These are phyloP conservation scores for Talaromyces verruculosus DNA, from an alignment of 2,329 filamentous ascomycete species.

Conservation along the genomic window DNA sequence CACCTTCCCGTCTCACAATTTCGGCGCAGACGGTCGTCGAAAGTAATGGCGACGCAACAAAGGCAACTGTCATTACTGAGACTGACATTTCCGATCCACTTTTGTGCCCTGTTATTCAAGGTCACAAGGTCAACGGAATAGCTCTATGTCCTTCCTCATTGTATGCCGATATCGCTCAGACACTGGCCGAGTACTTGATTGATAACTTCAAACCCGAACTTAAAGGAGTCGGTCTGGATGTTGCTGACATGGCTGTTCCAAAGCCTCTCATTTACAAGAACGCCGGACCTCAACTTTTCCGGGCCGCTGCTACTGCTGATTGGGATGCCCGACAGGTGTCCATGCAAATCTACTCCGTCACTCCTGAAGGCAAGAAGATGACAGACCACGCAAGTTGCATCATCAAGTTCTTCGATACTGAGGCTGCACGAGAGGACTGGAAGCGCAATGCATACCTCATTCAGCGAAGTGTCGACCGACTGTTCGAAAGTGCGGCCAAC, in stretches of 20 bases:
- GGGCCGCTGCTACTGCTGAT: conserved; percentile 37
- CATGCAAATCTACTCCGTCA: conserved; percentile 40
- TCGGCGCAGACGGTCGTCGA: conserved; percentile 24
- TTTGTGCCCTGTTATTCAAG: conserved; percentile 37
- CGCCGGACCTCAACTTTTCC: conserved; percentile 39
- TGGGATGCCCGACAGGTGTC: conserved; percentile 35
- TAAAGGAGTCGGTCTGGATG: conserved; percentile 33
- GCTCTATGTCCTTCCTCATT: conserved; percentile 23
- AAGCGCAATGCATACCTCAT: conserved; percentile 27
- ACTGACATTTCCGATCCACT: conserved; percentile 38
- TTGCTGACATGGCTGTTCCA: conserved; percentile 37
- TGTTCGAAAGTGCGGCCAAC: conserved; percentile 23
- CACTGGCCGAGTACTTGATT: conserved; percentile 27
- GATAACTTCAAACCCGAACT: conserved; percentile 37
- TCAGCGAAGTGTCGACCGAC: conserved; percentile 24
- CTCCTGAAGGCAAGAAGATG: conserved; percentile 36
- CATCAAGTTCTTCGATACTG: conserved; percentile 26
- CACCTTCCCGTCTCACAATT: conserved; percentile 14
- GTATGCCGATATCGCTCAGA: conserved; percentile 31
- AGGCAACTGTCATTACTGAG: conserved; percentile 34
- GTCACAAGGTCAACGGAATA: conserved; percentile 35
- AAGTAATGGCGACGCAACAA: conserved; percentile 2
- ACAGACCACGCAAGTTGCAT: conserved; percentile 19
- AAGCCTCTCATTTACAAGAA: conserved; percentile 58
- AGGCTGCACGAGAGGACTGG: conserved; percentile 48